A percentile compares a stretch with the other conserved stretches of the same genome.
Evolutionary conservation across 257 asterid genomes (phyloP).

Genomic region (Plantago elongata): DNA sequence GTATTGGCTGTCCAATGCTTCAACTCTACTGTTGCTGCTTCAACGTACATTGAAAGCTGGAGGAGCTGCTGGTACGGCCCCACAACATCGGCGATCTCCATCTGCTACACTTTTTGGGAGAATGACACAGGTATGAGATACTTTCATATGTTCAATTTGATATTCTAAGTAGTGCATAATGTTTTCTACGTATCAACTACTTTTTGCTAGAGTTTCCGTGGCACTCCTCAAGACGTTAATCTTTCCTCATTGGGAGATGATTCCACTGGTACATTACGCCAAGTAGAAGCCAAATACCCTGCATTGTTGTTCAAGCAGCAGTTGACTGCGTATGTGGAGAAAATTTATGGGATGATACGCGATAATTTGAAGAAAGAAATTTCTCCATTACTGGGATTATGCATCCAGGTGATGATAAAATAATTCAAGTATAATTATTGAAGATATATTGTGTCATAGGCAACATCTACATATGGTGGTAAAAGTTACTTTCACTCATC

Average conservation of each 20-base stretch:
- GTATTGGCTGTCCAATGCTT: constrained; percentile 94
- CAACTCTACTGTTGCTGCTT: constrained; percentile 82
- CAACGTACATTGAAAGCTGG: constrained; percentile 97
- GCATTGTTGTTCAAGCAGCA: constrained; percentile 91
- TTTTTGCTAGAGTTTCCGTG: constrained; percentile 71
- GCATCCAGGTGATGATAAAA: constrained; percentile 76
- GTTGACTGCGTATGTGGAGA: constrained; percentile 83
- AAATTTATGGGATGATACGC: constrained; percentile 84
- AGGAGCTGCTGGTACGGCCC: constrained; percentile 71
- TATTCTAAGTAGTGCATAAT: constrained; percentile 4
- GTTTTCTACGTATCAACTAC: constrained; percentile 7
- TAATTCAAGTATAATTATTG: constrained; percentile 2
- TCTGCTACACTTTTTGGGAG: constrained; percentile 94
- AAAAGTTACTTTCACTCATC: not conserved
- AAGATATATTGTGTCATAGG: constrained; percentile 5
- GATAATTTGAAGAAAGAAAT: constrained; percentile 89
- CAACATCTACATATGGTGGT: not conserved
- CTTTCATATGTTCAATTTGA: not conserved
- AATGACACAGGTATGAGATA: constrained; percentile 80
- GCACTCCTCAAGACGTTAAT: constrained; percentile 69
- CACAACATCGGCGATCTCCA: constrained; percentile 80
- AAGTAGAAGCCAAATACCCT: constrained; percentile 98
- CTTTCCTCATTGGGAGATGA: constrained; percentile 62
- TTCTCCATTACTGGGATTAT: constrained; percentile 78
- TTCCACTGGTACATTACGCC: constrained; percentile 53